Percentiles rank a stretch among this genome's conserved stretches.
Conservation (phyloP, 2,329 filamentous ascomycete genomes). For the Alternaria rosae region DNA sequence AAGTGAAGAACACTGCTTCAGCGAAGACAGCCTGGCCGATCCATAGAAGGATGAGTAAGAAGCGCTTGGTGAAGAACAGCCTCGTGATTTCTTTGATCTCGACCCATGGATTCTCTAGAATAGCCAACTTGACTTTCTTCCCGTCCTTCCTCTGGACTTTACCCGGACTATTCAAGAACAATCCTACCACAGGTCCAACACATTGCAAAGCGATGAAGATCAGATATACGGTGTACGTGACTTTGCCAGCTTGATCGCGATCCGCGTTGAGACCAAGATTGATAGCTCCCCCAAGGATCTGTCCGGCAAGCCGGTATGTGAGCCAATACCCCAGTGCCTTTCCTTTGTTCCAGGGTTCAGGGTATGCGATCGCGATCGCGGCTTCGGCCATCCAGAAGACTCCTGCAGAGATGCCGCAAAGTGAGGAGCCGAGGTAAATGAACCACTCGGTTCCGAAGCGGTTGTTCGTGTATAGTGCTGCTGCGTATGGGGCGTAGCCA, state of each 20-base stretch:
- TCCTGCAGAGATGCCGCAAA: conserved; percentile 74
- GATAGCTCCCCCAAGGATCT: conserved; percentile 75
- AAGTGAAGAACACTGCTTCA: conserved; percentile 77
- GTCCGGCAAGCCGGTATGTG: conserved; percentile 66
- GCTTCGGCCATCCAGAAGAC: conserved; percentile 80
- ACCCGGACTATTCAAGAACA: conserved; percentile 67
- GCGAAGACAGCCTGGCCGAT: conserved; percentile 76
- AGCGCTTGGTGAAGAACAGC: conserved; percentile 67
- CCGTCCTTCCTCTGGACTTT: conserved; percentile 73
- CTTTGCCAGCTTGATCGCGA: conserved; percentile 65
- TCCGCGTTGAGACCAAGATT: conserved; percentile 72
- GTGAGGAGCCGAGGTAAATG: conserved; percentile 70
- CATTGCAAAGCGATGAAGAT: conserved; percentile 76
- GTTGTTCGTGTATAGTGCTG: conserved; percentile 74
- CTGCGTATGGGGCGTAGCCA: conserved; percentile 75
- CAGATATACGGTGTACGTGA: conserved; percentile 73
- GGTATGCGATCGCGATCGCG: conserved; percentile 75
- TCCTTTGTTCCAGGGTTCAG: conserved; percentile 64
- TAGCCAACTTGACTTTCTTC: conserved; percentile 65
- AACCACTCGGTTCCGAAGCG: conserved; percentile 74
- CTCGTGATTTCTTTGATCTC: conserved; percentile 68
- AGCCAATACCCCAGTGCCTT: conserved; percentile 71
- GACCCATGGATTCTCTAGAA: conserved; percentile 62
- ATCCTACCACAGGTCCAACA: conserved; percentile 67
- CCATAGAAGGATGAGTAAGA: conserved; percentile 70